phyloP scores from a whole-genome alignment of 345 rosid genomes.

The Eucalyptus guilfoylei region DNA sequence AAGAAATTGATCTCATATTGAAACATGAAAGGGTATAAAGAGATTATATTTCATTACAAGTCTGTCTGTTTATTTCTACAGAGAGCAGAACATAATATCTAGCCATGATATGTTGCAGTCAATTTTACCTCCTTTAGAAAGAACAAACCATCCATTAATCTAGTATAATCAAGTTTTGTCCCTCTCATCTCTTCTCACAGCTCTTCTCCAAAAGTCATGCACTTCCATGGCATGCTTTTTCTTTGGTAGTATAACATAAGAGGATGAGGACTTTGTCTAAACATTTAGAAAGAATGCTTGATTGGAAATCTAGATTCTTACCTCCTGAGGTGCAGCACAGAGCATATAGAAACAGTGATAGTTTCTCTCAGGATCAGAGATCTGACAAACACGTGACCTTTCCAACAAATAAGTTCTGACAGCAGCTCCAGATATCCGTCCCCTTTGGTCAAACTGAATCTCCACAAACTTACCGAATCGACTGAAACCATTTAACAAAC shows the following conservation, averaged over 20 bases:
- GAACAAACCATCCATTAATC: not conserved
- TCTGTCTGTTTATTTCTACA: not conserved
- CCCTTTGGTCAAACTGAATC: conserved; percentile 81
- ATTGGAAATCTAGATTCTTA: not conserved
- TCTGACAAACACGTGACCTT: conserved; percentile 99
- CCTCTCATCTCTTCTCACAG: not conserved
- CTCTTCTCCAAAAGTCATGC: not conserved
- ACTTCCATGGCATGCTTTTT: not conserved
- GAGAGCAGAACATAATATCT: not conserved
- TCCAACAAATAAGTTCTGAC: conserved; percentile 94
- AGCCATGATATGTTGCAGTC: not conserved
- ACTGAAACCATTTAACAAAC: conserved; percentile 30
- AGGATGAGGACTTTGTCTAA: not conserved
- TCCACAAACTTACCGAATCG: conserved; percentile 99
- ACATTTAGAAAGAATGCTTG: not conserved
- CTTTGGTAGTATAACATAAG: not conserved
- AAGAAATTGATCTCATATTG: not conserved
- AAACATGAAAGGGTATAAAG: not conserved
- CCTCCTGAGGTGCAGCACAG: conserved; percentile 95
- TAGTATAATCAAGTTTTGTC: not conserved
- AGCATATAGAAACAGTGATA: conserved; percentile 99
- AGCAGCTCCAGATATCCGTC: conserved; percentile 98
- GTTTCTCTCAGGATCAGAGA: conserved; percentile 97
- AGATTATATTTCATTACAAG: not conserved
- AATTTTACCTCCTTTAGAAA: not conserved